Conservation (phyloP, 2,329 filamentous ascomycete genomes). For the Cladosporium sp. region DNA sequence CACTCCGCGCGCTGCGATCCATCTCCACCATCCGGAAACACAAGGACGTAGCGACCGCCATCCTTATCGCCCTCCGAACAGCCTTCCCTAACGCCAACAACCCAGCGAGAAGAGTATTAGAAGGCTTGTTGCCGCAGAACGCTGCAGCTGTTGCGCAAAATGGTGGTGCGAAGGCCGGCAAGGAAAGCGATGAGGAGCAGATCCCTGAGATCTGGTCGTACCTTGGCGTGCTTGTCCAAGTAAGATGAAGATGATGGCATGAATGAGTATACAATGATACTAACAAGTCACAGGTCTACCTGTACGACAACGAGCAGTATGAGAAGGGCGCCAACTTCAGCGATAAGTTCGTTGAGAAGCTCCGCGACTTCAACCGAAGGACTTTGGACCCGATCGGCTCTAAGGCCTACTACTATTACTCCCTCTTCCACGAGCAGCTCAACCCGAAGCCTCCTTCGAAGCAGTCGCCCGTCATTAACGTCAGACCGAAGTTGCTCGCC, state of each 20-base stretch:
- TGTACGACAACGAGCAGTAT: conserved; percentile 78
- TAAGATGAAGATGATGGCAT: conserved; percentile 13
- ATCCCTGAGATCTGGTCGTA: conserved; percentile 34
- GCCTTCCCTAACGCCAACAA: conserved; percentile 28
- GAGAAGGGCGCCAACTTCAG: conserved; percentile 81
- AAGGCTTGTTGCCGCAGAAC: conserved; percentile 26
- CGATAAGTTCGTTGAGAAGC: conserved; percentile 70
- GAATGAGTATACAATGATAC: not conserved
- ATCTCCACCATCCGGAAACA: conserved; percentile 95
- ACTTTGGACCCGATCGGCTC: conserved; percentile 90
- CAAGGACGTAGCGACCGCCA: conserved; percentile 31
- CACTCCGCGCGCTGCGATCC: conserved; percentile 85
- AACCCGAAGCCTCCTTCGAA: conserved; percentile 82
- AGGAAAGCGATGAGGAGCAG: conserved; percentile 24
- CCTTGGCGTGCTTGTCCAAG: conserved; percentile 32
- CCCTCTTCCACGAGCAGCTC: conserved; percentile 88
- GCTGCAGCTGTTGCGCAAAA: conserved; percentile 14
- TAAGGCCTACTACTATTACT: conserved; percentile 97
- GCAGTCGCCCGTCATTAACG: conserved; percentile 76
- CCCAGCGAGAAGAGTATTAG: conserved; percentile 27
- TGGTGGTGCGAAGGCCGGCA: conserved; percentile 14
- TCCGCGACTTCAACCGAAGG: conserved; percentile 84
- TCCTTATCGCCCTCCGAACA: conserved; percentile 28
- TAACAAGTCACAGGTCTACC: conserved; percentile 64
- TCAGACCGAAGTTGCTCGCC: conserved; percentile 77